Evolutionary conservation across 306 rosid genomes (phyloP).

Genomic region (Casuarina cunninghamiana): DNA sequence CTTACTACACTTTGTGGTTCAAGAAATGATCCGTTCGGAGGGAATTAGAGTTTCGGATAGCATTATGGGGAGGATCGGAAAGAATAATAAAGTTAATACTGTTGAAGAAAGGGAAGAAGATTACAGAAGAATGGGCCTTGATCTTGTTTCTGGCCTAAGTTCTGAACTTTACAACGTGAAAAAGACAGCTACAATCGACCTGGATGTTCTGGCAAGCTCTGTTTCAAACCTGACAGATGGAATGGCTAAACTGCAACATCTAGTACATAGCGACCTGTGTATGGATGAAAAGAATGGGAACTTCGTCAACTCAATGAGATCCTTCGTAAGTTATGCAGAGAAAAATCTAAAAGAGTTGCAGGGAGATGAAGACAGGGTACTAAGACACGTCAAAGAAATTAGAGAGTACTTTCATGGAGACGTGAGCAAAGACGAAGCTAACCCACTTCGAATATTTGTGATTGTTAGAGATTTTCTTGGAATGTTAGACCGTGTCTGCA

Average conservation of each 20-base stretch:
- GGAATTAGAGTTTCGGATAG: constrained; percentile 82
- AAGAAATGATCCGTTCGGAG: constrained; percentile 79
- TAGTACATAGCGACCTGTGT: constrained; percentile 44
- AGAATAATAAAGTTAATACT: constrained; percentile 50
- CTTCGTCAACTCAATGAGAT: constrained; percentile 48
- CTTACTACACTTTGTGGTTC: constrained; percentile 90
- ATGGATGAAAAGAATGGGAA: constrained; percentile 39
- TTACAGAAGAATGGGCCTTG: constrained; percentile 85
- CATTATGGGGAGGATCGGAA: constrained; percentile 91
- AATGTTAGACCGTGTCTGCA: constrained; percentile 87
- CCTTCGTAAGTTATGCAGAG: constrained; percentile 55
- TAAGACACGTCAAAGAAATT: constrained; percentile 69
- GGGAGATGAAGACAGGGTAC: constrained; percentile 68
- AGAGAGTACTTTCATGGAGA: constrained; percentile 90
- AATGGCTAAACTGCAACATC: constrained; percentile 37
- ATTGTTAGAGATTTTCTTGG: constrained; percentile 92
- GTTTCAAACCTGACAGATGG: constrained; percentile 69
- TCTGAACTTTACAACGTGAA: constrained; percentile 85
- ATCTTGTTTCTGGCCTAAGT: constrained; percentile 79
- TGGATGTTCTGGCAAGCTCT: constrained; percentile 76
- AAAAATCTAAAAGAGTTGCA: constrained; percentile 50
- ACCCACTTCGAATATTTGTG: constrained; percentile 81
- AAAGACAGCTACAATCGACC: constrained; percentile 78
- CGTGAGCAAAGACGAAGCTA: constrained; percentile 80
- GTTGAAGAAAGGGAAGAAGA: constrained; percentile 79